A percentile compares a stretch with the other conserved stretches of the same genome.
phyloP scores from a whole-genome alignment of 495 filamentous ascomycete genomes.

The Parachaetomium inaequale region DNA sequence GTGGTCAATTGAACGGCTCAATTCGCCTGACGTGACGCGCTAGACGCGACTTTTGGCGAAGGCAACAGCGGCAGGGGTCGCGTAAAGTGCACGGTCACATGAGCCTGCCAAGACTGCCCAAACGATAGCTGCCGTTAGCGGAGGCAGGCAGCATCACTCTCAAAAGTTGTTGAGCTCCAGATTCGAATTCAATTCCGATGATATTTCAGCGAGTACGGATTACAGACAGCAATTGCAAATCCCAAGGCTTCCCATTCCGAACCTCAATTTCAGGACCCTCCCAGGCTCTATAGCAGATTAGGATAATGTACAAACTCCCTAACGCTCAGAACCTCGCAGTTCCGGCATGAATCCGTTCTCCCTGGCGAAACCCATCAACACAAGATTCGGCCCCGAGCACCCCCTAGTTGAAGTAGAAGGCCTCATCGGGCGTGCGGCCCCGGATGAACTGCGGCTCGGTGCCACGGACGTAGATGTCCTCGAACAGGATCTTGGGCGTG shows the following conservation, averaged over 20 bases:
- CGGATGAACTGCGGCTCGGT: conserved; percentile 88
- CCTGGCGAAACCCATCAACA: not conserved
- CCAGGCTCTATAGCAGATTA: conserved; percentile 27
- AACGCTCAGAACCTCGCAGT: conserved; percentile 15
- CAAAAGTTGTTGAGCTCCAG: not conserved
- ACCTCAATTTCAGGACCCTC: conserved; percentile 22
- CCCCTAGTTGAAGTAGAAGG: conserved; percentile 66
- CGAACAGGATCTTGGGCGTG: conserved; percentile 75
- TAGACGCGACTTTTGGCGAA: conserved; percentile 24
- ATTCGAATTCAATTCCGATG: too few species aligned
- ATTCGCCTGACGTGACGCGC: conserved; percentile 20
- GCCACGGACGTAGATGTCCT: conserved; percentile 95
- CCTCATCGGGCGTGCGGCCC: conserved; percentile 88
- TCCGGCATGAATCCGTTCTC: conserved; percentile 3
- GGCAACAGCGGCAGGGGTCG: conserved; percentile 20
- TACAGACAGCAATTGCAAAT: not conserved
- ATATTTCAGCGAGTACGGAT: not conserved
- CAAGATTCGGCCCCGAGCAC: not conserved
- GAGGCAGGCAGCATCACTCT: not conserved
- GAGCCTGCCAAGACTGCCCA: not conserved
- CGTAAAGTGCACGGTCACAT: conserved; percentile 29
- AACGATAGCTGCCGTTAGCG: not conserved
- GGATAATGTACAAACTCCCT: conserved; percentile 25
- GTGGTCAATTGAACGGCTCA: not conserved
- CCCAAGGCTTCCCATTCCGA: conserved; percentile 15